phyloP scores from a whole-genome alignment of 139 green algal species.

The Diplosphaera chodatii region DNA sequence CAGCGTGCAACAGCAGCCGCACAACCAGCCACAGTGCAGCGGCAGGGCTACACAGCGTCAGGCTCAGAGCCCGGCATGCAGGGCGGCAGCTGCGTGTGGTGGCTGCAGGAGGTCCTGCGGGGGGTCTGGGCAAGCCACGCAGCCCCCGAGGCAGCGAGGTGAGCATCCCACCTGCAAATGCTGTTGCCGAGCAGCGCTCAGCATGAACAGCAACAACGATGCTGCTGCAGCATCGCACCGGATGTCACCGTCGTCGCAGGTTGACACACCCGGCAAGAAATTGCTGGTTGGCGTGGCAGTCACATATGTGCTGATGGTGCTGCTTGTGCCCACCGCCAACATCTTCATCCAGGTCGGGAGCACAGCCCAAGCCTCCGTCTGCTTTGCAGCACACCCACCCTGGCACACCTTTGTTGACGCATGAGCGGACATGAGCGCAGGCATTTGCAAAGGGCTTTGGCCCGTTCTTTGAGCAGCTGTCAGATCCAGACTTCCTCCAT shows the following conservation, averaged over 20 bases:
- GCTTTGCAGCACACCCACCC: too few species aligned
- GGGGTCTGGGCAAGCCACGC: background rate
- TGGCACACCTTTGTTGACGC: background rate
- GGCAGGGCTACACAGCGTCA: too few species aligned
- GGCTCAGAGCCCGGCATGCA: background rate
- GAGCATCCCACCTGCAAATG: too few species aligned
- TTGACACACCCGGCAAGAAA: constrained; percentile 39
- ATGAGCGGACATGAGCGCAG: constrained; percentile 19
- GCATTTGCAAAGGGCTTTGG: constrained; percentile 67
- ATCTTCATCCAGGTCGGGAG: constrained; percentile 67
- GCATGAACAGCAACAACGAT: too few species aligned
- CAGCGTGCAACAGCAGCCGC: background rate
- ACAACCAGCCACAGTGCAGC: too few species aligned
- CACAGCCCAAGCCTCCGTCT: too few species aligned
- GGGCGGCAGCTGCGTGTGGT: background rate
- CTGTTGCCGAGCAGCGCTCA: too few species aligned
- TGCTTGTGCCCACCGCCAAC: constrained; percentile 73
- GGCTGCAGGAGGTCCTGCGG: background rate
- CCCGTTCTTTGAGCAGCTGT: constrained; percentile 63
- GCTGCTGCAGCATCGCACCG: too few species aligned
- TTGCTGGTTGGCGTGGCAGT: constrained; percentile 47
- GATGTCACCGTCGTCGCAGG: constrained; percentile 19
- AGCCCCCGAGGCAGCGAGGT: background rate
- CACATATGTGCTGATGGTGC: constrained; percentile 56
- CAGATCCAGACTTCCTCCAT: constrained; percentile 77